phyloP scores from a whole-genome alignment of 2,329 filamentous ascomycete species.

The Rhynchosporium graminicola region DNA sequence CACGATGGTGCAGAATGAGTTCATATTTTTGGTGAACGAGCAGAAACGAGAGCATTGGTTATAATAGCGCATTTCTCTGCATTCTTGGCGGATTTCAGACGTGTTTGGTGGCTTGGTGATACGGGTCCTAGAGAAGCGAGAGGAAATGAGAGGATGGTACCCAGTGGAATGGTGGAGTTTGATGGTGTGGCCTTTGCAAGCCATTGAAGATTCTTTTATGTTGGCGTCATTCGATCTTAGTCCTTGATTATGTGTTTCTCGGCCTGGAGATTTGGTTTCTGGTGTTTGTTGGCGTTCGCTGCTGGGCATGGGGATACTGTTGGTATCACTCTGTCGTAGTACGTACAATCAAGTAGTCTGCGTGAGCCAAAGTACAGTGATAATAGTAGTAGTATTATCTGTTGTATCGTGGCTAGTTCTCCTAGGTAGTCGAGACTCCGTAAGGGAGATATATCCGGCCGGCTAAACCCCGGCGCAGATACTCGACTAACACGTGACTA shows the following conservation, averaged over 20 bases:
- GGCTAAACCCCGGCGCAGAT: too few relatives aligned
- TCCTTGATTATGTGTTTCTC: neutral
- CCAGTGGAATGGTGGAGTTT: conserved; percentile 23
- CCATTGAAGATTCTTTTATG: conserved; percentile 17
- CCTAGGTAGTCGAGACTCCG: too few relatives aligned
- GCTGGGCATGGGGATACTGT: too few relatives aligned
- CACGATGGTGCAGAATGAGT: conserved; percentile 16
- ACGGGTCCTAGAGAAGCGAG: conserved; percentile 26
- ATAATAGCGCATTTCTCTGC: conserved; percentile 41
- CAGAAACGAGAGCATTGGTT: conserved; percentile 28
- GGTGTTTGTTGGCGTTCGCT: too few relatives aligned
- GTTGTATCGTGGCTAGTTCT: too few relatives aligned
- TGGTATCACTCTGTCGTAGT: too few relatives aligned
- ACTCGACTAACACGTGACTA: too few relatives aligned
- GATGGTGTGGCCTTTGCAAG: conserved; percentile 28
- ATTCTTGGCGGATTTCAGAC: conserved; percentile 38
- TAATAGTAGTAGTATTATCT: too few relatives aligned
- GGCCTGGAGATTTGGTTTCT: too few relatives aligned
- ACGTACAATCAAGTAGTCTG: too few relatives aligned
- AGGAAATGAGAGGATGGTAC: conserved; percentile 22
- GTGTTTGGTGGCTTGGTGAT: conserved; percentile 42
- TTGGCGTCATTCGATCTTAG: neutral
- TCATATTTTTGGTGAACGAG: conserved; percentile 26
- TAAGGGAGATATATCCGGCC: too few relatives aligned
- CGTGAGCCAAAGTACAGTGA: too few relatives aligned